Percentiles rank a stretch among this genome's conserved stretches.
phyloP scores from a whole-genome alignment of 805 yeast genomes.

The Ogataea haglerorum region DNA sequence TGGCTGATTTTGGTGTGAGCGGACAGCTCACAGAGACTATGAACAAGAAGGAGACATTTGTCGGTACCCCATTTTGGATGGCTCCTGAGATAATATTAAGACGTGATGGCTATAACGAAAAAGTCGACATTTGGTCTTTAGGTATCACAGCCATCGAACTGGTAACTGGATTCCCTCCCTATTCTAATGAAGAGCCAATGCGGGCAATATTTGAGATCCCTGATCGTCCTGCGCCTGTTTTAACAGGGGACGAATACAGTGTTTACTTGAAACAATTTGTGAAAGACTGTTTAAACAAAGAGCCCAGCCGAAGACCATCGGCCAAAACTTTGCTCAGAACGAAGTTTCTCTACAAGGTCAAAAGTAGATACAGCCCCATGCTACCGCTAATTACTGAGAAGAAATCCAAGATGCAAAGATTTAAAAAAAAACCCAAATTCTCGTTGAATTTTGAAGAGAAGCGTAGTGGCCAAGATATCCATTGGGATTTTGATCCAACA shows the following conservation, averaged over 20 bases:
- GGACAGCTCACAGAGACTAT: conserved; percentile 65
- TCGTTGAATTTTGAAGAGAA: conserved; percentile 27
- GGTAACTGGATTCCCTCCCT: conserved; percentile 79
- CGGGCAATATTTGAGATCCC: conserved; percentile 73
- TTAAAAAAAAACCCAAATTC: conserved; percentile 38
- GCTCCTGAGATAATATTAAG: conserved; percentile 87
- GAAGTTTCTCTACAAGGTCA: conserved; percentile 44
- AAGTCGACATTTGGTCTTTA: conserved; percentile 93
- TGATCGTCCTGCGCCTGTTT: conserved; percentile 56
- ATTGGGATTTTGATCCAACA: conserved; percentile 26
- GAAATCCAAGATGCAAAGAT: conserved; percentile 33
- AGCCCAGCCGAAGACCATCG: conserved; percentile 62
- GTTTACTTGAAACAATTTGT: conserved; percentile 53
- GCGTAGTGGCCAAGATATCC: conserved; percentile 25
- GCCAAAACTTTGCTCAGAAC: conserved; percentile 54
- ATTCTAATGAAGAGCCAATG: conserved; percentile 69
- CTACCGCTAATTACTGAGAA: conserved; percentile 33
- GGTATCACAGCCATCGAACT: conserved; percentile 92
- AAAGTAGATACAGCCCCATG: conserved; percentile 27
- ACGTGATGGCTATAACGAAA: conserved; percentile 66
- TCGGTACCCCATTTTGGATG: conserved; percentile 98
- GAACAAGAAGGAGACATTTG: conserved; percentile 66
- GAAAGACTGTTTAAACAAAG: conserved; percentile 59
- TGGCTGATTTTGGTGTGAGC: conserved; percentile 93
- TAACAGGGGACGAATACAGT: conserved; percentile 42